Base-by-base conservation (phyloP, 2,329 filamentous ascomycete species). In the Keithomyces neogunnii region DNA sequence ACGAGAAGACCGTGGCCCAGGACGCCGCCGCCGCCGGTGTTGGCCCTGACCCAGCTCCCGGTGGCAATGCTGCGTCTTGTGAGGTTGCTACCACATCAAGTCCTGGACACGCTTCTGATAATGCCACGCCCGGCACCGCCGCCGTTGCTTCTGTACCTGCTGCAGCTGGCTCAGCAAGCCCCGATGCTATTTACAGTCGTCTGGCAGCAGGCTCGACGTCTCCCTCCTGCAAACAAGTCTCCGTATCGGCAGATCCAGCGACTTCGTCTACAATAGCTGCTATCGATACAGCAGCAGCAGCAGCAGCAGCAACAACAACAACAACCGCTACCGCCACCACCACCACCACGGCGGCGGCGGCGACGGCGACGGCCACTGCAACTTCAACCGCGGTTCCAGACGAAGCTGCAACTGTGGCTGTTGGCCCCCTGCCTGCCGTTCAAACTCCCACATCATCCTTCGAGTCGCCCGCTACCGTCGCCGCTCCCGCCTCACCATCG, bases 1-100 rank as follows among this genome's bases (percentile, higher is more conserved):
- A 61, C 58, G 63, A 63, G 56, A 59, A 58, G 56, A 61, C 56
- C 56, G 59, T 59, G 59, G 60, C 60, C 57, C 61, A 59, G 57
- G 53, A 59, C 56, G 58, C 60, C 60, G 63, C 60, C 53, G 57
- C 55, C 53, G 57, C 55, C 55, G 57, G 62, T 60, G 60, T 60
- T 58, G 57, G 51, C 60, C 40, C 57, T 55, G 54, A 56, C 49
- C 52, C 58, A 44, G 51, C 55, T 55, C 53, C 55, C 54, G 46
- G 51, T 52, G 54, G 43, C 47, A 39, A 39, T 46, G 49, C 42
- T 49, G 49, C 40, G 45, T 42, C 50, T 29, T 26, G 36, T 39
- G 32, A 29, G 11, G 26, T 28, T 44, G 30, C 40, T 31, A 30
- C 26, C 40, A 44, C 11, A 19, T 44, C 40, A 10, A 13, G 33